Conservation (phyloP, 1,284 basidiomycete genomes). For the Amylostereum chailletii region DNA sequence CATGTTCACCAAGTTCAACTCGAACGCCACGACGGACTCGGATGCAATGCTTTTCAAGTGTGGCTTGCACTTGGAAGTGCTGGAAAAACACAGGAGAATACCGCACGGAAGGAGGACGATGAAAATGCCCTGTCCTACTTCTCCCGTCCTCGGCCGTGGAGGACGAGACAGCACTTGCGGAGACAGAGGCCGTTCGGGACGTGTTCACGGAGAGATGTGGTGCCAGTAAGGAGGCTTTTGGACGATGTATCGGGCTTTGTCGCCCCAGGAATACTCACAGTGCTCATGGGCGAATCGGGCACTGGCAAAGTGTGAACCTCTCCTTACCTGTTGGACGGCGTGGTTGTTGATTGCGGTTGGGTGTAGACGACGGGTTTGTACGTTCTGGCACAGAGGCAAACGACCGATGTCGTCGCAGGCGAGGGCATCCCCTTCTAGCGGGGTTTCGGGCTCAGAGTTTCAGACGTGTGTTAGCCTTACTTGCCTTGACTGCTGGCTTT, state of each 20-base stretch:
- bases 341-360: slow-evolving; percentile 27
- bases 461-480: slow-evolving; percentile 37
- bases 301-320: slow-evolving; percentile 55
- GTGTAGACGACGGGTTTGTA: slow-evolving; percentile 79
- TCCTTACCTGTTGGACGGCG: slow-evolving; percentile 8
- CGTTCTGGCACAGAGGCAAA: slow-evolving; percentile 74
- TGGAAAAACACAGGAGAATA: slow-evolving; percentile 6
- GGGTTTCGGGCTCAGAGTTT: slow-evolving; percentile 76
- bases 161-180: slow-evolving; percentile 12
- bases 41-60: slow-evolving; percentile 35
- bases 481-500: not conserved
- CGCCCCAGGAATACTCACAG: slow-evolving; percentile 71
- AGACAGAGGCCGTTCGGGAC: slow-evolving; percentile 24
- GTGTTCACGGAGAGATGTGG: slow-evolving; percentile 59
- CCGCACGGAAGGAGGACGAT: slow-evolving; percentile 14
- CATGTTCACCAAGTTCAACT: slow-evolving; percentile 41
- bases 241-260: slow-evolving; percentile 82
- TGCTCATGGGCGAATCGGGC: slow-evolving; percentile 77
- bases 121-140: too few species aligned
- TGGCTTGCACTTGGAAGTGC: slow-evolving; percentile 17
- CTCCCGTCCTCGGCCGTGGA: slow-evolving; percentile 4
- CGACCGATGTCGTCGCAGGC: slow-evolving; percentile 74
- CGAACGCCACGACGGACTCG: slow-evolving; percentile 21
- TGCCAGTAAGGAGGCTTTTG: slow-evolving; percentile 50
- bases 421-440: slow-evolving; percentile 62